Evolutionary conservation across 106 monocot genomes (phyloP).

Genomic region (Allium sativum): DNA sequence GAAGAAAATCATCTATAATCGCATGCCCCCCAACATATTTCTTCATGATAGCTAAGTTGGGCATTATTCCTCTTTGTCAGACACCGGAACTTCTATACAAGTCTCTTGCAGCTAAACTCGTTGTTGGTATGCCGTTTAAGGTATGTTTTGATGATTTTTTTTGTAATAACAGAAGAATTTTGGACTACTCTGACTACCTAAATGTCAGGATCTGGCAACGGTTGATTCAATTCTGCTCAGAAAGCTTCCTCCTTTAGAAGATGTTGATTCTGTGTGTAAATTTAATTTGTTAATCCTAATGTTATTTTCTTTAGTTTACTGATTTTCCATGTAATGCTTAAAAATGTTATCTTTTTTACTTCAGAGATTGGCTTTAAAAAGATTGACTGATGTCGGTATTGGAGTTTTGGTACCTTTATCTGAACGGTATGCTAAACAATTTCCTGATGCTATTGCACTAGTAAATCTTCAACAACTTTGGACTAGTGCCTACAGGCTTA

Average conservation of each 20-base stretch:
- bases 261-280: slow-evolving; percentile 66
- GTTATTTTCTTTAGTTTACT: too few species aligned
- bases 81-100: slow-evolving; percentile 83
- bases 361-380: slow-evolving; percentile 96
- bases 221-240: slow-evolving; percentile 92
- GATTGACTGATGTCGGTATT: slow-evolving; percentile 93
- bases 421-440: slow-evolving; percentile 87
- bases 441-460: slow-evolving; percentile 87
- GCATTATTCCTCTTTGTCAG: slow-evolving; percentile 18
- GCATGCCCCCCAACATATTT: not conserved
- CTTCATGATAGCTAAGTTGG: not conserved
- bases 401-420: slow-evolving; percentile 84
- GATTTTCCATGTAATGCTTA: not conserved
- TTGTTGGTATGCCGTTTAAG: slow-evolving; percentile 99
- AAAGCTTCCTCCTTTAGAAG: slow-evolving; percentile 80
- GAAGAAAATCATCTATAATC: not conserved
- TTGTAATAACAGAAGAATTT: not conserved
- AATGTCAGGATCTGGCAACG: slow-evolving; percentile 84
- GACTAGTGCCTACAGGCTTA: slow-evolving; percentile 76
- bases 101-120: slow-evolving; percentile 89
- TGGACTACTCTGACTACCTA: not conserved
- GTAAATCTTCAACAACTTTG: slow-evolving; percentile 81
- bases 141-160: slow-evolving; percentile 20
- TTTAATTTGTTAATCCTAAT: too few species aligned
- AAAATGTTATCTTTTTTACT: slow-evolving; percentile 12